Evolutionary conservation across 345 rosid genomes (phyloP).

Genomic region (Acer yangbiense): DNA sequence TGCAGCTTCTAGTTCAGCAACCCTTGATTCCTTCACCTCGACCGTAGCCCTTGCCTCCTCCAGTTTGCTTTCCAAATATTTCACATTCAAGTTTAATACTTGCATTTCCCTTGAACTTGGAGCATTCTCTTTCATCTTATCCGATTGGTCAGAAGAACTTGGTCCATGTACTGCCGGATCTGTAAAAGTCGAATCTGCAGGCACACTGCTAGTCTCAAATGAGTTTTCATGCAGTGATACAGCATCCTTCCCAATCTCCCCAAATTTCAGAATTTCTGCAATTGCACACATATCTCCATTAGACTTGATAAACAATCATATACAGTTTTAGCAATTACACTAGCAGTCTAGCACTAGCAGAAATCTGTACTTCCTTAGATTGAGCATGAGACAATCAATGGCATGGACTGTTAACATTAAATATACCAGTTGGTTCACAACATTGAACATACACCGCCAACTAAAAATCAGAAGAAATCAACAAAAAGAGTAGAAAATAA

Average conservation of each 20-base stretch:
- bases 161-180: constrained; percentile 36
- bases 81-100: constrained; percentile 47
- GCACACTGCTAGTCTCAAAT: constrained; percentile 27
- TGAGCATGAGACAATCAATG: no score
- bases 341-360: background rate
- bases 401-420: no score
- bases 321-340: background rate
- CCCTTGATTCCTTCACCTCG: constrained; percentile 46
- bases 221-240: constrained; percentile 26
- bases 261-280: constrained; percentile 60
- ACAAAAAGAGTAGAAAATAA: no score
- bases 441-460: no score
- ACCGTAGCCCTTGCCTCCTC: constrained; percentile 49
- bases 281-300: constrained; percentile 4
- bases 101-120: constrained; percentile 43
- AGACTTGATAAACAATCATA: constrained; percentile 12
- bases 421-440: no score
- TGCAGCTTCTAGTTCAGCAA: constrained; percentile 57
- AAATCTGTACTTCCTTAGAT: no score
- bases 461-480: no score
- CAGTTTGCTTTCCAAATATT: constrained; percentile 47
- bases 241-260: constrained; percentile 55
- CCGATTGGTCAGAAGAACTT: constrained; percentile 40
- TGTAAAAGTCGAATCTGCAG: constrained; percentile 24
- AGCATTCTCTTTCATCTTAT: constrained; percentile 28